Evolutionary conservation across 1,139 yeast genomes (phyloP).

Genomic region (Suhomyces bribrorum): DNA sequence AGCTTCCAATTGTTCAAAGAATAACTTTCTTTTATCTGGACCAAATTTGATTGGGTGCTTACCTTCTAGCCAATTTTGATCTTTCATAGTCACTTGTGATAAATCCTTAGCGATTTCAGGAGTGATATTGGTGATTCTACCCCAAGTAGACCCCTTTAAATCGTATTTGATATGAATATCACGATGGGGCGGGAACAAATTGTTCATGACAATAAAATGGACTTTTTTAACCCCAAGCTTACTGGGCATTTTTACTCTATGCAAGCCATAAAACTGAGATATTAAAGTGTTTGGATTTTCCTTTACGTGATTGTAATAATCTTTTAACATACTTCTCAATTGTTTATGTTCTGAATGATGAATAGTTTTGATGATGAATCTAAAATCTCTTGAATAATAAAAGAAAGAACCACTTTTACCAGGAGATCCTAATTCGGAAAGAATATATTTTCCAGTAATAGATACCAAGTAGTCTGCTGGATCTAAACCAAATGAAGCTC

Average conservation of each 20-base stretch:
- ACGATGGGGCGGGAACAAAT: slow-evolving; percentile 91
- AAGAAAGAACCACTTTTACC: slow-evolving; percentile 97
- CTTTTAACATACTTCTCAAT: slow-evolving; percentile 69
- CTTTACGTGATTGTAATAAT: slow-evolving; percentile 80
- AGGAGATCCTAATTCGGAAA: slow-evolving; percentile 91
- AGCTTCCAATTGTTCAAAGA: slow-evolving; percentile 66
- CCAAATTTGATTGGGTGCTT: slow-evolving; percentile 69
- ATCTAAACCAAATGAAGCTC: slow-evolving; percentile 80
- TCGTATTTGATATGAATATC: slow-evolving; percentile 87
- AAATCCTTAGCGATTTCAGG: slow-evolving; percentile 26
- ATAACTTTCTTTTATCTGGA: slow-evolving; percentile 58
- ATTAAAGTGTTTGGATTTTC: slow-evolving; percentile 84
- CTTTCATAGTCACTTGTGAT: slow-evolving; percentile 62
- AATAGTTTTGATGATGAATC: slow-evolving; percentile 93
- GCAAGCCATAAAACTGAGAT: slow-evolving; percentile 94
- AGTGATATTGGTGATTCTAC: slow-evolving; percentile 57
- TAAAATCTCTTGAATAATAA: slow-evolving; percentile 89
- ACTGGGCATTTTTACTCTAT: slow-evolving; percentile 87
- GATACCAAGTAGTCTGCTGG: slow-evolving; percentile 96
- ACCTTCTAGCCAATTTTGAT: slow-evolving; percentile 80
- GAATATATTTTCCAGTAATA: slow-evolving; percentile 86
- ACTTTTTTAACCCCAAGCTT: slow-evolving; percentile 57
- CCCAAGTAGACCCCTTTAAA: slow-evolving; percentile 90
- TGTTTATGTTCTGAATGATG: slow-evolving; percentile 92
- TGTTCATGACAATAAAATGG: slow-evolving; percentile 95